Evolutionary conservation across 148 eudicot genomes (phyloP), one percentile per base, ranked within the genome.

Genomic region (Nepenthes gracilis): DNA sequence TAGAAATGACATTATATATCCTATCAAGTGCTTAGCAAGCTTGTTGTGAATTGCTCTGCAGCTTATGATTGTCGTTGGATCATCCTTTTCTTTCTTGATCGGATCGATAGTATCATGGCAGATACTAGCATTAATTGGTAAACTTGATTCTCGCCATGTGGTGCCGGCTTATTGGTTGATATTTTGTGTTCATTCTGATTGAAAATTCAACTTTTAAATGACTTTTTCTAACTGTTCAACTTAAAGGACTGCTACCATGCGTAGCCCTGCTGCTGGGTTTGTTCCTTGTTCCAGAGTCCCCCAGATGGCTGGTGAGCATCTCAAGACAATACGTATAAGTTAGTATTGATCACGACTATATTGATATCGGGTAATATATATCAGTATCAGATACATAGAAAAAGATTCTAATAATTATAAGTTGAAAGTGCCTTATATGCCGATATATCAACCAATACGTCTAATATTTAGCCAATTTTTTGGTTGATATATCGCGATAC

Each of bases 211-310:
- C 49, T 11, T 63, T 63, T 0, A 7, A 4, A 43, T 54, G 32
- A 53, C 43, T 45, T 54, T 6, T 2, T 43, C 4, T 53, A 0
- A 23, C 47, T 65, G 57, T 38, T 53, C 57, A 62, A 54, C 36
- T 56, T 58, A 75, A 61, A 64, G 15, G 12, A 8, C 45, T 49
- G 92, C 11, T 80, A 43, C 97, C 97, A 0, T 87, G 92, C 75
- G 54, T 83, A 32, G 49, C 70, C 47, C 70, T 82, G 57, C 78
- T 90, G 9, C 63, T 62, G n/a, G 95, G 97, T 13, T 73, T 87
- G 4, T 75, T 85, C 68, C 76, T 90, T 61, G 81, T 90, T 58
- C 97, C 97, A 2, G 97, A 90, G 68, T 90, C 97, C 13, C 97
- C 95, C 11, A 79, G 97, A 78, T 90, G 95, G 97, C 92, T 85